phyloP scores from a whole-genome alignment of 805 yeast species.

The Torulaspora maleeae region DNA sequence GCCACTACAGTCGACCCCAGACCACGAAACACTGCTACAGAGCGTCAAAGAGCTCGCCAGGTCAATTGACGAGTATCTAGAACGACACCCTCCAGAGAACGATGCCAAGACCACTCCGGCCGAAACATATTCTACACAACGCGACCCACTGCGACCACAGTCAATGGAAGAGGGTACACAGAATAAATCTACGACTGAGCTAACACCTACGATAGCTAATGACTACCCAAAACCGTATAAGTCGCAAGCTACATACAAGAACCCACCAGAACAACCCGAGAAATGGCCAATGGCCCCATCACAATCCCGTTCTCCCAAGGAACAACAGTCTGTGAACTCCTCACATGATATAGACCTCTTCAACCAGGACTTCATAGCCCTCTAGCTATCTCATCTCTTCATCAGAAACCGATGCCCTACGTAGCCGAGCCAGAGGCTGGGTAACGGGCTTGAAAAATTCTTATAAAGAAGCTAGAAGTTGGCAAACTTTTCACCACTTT shows the following conservation, averaged over 20 bases:
- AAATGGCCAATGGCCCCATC: background rate
- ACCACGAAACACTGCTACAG: constrained; percentile 2
- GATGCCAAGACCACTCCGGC: background rate
- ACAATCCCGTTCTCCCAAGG: background rate
- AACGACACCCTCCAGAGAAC: background rate
- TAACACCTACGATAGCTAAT: background rate
- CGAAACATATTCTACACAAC: background rate
- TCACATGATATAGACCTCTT: constrained; percentile 1
- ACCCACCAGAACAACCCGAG: background rate
- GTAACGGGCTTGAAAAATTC: constrained; percentile 3
- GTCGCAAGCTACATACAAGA: background rate
- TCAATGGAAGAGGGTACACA: background rate
- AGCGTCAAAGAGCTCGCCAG: background rate
- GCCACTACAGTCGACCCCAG: background rate
- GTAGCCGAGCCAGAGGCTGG: background rate
- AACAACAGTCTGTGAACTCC: background rate
- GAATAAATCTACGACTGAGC: background rate
- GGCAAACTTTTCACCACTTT: background rate
- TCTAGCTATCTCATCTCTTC: background rate
- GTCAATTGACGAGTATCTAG: constrained; percentile 4
- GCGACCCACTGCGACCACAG: background rate
- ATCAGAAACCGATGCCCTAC: background rate
- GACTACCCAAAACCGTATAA: background rate
- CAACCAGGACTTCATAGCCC: constrained; percentile 6
- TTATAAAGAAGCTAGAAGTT: background rate